Percentiles rank a stretch among this genome's conserved stretches.
Evolutionary conservation across 2,329 filamentous ascomycete species (phyloP).

Genomic region (Mycosphaerelloides madeirae): DNA sequence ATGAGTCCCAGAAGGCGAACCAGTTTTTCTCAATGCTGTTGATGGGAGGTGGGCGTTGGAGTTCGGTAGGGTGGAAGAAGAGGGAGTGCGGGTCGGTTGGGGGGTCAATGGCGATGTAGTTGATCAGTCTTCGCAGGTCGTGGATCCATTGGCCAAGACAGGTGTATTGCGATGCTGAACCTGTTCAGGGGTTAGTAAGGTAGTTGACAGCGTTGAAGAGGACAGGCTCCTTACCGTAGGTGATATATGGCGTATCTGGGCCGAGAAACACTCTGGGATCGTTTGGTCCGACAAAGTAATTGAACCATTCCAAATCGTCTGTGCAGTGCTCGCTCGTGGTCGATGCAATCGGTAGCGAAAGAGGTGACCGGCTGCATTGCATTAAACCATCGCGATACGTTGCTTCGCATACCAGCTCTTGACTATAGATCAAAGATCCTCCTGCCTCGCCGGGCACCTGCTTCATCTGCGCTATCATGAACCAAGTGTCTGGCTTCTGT

Average conservation of each 20-base stretch:
- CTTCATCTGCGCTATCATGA: constrained; percentile 8
- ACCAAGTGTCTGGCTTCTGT: constrained; percentile 6
- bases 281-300: constrained; percentile 48
- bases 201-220: no score
- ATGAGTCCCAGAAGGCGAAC: constrained; percentile 55
- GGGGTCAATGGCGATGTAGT: not conserved
- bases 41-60: constrained; percentile 46
- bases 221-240: constrained; percentile 53
- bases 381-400: constrained; percentile 4
- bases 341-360: constrained; percentile 5
- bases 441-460: not conserved
- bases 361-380: constrained; percentile 4
- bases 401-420: constrained; percentile 10
- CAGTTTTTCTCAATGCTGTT: constrained; percentile 55
- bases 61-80: constrained; percentile 45
- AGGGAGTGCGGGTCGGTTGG: constrained; percentile 14
- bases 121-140: constrained; percentile 45
- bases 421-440: not conserved
- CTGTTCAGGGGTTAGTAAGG: constrained; percentile 22
- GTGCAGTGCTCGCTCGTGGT: constrained; percentile 4
- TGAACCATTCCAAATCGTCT: constrained; percentile 8
- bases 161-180: constrained; percentile 49
- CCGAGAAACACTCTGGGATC: constrained; percentile 55
- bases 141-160: constrained; percentile 55
- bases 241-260: constrained; percentile 44